Evolutionary conservation across 1,284 basidiomycete genomes (phyloP).

Genomic region (Mycena sp.): DNA sequence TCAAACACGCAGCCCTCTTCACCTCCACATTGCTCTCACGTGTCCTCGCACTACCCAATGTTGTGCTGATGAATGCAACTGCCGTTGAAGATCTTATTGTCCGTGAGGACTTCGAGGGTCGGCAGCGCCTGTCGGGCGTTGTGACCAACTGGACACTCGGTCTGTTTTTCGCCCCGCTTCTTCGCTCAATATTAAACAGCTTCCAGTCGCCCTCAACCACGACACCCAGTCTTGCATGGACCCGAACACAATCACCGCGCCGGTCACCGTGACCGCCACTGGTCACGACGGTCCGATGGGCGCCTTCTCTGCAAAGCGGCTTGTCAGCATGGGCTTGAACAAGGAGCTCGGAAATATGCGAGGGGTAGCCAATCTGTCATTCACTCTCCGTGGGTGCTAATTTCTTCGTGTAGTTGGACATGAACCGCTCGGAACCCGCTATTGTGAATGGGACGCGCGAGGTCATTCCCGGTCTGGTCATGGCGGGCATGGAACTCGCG

Average conservation of each 20-base stretch:
- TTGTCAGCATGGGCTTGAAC: conserved; percentile 80
- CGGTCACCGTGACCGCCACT: conserved; percentile 75
- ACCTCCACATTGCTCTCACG: conserved; percentile 83
- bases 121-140: conserved; percentile 82
- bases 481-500: conserved; percentile 86
- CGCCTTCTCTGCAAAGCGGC: conserved; percentile 85
- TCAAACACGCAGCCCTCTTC: conserved; percentile 85
- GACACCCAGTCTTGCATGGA: conserved; percentile 90
- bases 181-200: no score
- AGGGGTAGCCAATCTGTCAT: no score
- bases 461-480: conserved; percentile 82
- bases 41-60: conserved; percentile 79
- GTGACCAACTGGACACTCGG: conserved; percentile 89
- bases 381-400: no score
- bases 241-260: conserved; percentile 85
- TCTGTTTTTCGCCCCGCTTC: no score
- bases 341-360: conserved; percentile 87
- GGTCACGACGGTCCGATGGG: conserved; percentile 89
- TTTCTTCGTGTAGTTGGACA: no score
- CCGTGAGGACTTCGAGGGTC: conserved; percentile 64
- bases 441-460: conserved; percentile 82
- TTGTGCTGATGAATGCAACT: conserved; percentile 81
- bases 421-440: conserved; percentile 81
- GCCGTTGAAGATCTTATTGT: conserved; percentile 83
- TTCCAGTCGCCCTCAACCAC: conserved; percentile 85